A percentile compares a stretch with the other conserved stretches of the same genome.
Evolutionary conservation across 257 asterid genomes (phyloP).

Genomic region (Mentha longifolia): DNA sequence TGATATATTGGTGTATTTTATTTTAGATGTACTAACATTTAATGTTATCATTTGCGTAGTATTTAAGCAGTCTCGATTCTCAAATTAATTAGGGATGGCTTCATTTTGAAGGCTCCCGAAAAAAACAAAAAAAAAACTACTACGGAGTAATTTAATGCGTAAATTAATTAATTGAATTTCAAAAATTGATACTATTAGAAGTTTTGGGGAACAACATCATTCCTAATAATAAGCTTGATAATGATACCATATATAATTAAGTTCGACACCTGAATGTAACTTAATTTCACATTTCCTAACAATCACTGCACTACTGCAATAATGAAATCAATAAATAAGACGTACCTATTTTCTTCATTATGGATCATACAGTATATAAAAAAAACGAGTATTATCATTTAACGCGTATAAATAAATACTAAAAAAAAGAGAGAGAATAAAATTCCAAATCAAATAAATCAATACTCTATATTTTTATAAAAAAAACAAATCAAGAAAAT

Average conservation of each 20-base stretch:
- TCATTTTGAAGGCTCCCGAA: background rate
- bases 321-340: conserved; percentile 10
- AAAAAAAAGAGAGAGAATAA: background rate
- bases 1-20: background rate
- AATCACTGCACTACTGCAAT: background rate
- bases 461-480: background rate
- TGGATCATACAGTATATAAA: background rate
- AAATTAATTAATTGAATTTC: too few relatives aligned
- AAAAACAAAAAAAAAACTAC: too few relatives aligned
- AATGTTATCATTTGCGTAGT: conserved; percentile 1
- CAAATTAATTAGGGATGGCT: background rate
- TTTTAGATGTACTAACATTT: background rate
- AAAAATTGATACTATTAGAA: too few relatives aligned
- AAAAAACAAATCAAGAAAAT: background rate
- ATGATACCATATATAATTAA: background rate
- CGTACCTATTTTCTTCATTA: too few relatives aligned
- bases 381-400: background rate
- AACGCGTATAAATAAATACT: too few relatives aligned
- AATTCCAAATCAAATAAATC: background rate
- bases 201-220: too few relatives aligned
- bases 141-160: too few relatives aligned
- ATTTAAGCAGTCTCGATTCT: background rate
- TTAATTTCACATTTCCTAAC: conserved; percentile 10
- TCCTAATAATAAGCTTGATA: too few relatives aligned
- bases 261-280: background rate